A percentile compares a stretch with the other conserved stretches of the same genome.
phyloP scores from a whole-genome alignment of 345 rosid genomes.

The Salix koriyanagi region DNA sequence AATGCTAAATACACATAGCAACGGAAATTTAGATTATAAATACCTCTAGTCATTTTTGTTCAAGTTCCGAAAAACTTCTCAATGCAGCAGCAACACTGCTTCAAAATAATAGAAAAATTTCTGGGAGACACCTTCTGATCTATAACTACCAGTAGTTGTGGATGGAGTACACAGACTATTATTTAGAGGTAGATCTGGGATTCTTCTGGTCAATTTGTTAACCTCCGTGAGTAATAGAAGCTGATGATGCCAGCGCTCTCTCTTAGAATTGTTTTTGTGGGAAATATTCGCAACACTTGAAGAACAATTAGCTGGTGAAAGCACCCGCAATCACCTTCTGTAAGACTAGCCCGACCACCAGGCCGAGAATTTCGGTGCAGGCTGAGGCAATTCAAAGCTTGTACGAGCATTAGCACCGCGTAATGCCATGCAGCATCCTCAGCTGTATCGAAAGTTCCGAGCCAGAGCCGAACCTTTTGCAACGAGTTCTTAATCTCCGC shows the following conservation, averaged over 20 bases:
- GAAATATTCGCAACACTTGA: neutral
- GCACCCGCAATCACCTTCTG: conserved; percentile 19
- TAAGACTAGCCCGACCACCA: neutral
- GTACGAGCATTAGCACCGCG: conserved; percentile 50
- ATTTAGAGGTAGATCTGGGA: too few relatives aligned
- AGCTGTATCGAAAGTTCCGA: conserved; percentile 55
- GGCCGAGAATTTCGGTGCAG: conserved; percentile 5
- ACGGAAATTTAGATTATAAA: too few relatives aligned
- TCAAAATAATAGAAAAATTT: too few relatives aligned
- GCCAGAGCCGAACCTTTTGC: conserved; percentile 56
- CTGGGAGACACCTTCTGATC: too few relatives aligned
- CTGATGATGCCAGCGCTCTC: neutral
- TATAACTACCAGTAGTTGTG: too few relatives aligned
- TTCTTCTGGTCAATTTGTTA: too few relatives aligned
- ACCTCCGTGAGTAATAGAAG: neutral
- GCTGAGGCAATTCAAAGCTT: conserved; percentile 39
- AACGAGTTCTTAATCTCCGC: conserved; percentile 57
- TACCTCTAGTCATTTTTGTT: too few relatives aligned
- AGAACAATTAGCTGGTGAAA: neutral
- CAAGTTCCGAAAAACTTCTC: too few relatives aligned
- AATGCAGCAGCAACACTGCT: too few relatives aligned
- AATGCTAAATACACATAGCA: too few relatives aligned
- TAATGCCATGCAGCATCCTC: conserved; percentile 49
- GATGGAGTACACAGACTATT: too few relatives aligned
- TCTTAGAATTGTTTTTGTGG: neutral